Conservation (phyloP, 345 rosid genomes). For the Syzygium oleosum region DNA sequence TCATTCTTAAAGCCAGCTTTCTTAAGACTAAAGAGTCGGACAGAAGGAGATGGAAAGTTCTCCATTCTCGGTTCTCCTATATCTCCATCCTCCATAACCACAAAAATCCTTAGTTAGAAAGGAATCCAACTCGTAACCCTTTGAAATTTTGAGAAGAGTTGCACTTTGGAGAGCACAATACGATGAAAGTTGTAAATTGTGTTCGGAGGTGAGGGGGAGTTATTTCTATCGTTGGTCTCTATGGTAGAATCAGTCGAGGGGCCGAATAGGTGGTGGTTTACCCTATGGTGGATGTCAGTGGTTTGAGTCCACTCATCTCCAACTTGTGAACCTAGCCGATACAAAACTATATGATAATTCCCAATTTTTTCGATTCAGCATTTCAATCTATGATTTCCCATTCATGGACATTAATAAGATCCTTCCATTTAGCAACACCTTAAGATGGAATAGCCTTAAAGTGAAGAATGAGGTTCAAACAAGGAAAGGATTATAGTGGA, state of each 20-base stretch:
- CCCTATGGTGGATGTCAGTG: neutral
- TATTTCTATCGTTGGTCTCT: neutral
- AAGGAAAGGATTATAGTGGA: neutral
- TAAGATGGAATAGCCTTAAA: neutral
- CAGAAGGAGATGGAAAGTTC: accelerated
- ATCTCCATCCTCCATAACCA: accelerated
- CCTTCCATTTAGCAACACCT: neutral
- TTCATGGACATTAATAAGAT: neutral
- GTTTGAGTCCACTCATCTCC: neutral
- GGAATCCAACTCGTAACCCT: neutral
- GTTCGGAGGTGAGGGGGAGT: neutral
- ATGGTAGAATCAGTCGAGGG: neutral
- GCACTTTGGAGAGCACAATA: neutral
- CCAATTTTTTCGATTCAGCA: neutral
- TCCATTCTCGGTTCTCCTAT: neutral
- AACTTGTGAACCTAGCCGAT: neutral
- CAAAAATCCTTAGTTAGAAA: neutral
- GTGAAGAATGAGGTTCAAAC: neutral
- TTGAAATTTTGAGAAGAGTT: neutral
- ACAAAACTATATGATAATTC: neutral
- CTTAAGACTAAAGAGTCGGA: neutral
- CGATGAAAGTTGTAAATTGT: neutral
- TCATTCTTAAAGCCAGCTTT: neutral
- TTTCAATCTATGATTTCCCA: neutral
- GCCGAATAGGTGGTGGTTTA: neutral